Evolutionary conservation across 2,329 filamentous ascomycete species (phyloP).

Genomic region (Hymenoscyphus occultus): DNA sequence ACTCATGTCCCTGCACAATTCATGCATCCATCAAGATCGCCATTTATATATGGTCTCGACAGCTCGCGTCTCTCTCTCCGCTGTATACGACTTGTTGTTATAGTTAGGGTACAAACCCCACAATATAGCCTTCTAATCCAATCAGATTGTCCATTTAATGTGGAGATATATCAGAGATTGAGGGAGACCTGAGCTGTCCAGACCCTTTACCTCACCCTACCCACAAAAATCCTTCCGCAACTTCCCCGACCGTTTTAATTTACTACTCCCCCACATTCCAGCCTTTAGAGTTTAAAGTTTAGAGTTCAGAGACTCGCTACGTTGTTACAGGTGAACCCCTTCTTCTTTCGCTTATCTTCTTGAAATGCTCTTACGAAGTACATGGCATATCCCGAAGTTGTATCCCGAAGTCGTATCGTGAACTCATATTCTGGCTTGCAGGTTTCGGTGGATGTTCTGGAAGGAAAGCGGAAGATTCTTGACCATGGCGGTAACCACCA

Average conservation of each 20-base stretch:
- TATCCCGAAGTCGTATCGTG: not conserved
- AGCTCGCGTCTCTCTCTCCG: too few relatives aligned
- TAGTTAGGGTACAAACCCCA: too few relatives aligned
- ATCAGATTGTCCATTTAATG: too few relatives aligned
- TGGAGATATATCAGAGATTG: too few relatives aligned
- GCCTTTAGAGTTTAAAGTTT: not conserved
- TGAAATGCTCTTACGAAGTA: not conserved
- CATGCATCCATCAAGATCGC: not conserved
- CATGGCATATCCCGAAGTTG: not conserved
- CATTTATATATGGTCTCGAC: not conserved
- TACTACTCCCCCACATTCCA: not conserved
- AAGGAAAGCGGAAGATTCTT: too few relatives aligned
- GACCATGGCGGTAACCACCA: too few relatives aligned
- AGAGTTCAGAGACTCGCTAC: not conserved
- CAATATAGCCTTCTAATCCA: too few relatives aligned
- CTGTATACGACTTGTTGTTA: too few relatives aligned
- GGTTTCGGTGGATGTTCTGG: too few relatives aligned
- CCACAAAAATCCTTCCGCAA: not conserved
- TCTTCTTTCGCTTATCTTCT: not conserved
- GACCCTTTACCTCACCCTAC: not conserved
- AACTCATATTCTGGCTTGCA: too few relatives aligned
- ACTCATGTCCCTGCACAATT: conserved; percentile 1
- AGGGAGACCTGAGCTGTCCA: too few relatives aligned
- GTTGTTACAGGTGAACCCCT: not conserved
- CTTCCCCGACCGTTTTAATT: not conserved